Base-by-base conservation (phyloP, 768 basidiomycete species). In the Terana coerulea region DNA sequence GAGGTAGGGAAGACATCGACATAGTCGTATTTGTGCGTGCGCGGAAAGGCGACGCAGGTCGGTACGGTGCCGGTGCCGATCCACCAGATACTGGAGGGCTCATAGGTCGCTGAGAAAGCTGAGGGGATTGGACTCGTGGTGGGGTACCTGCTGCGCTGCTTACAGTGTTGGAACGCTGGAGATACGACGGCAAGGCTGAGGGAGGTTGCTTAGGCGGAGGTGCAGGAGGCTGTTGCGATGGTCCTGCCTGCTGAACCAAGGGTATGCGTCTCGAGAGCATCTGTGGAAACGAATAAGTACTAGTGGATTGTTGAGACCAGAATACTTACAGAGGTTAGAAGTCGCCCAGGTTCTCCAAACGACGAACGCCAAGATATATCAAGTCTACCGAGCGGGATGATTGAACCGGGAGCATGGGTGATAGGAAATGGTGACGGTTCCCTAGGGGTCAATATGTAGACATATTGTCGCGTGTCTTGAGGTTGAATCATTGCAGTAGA, bases 321-420 rank as follows among this genome's bases (percentile, higher is more conserved):
- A 43, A 17, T 5, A 61, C 77, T 54, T 60, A 80, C 80, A 8
- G 93, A 94, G 2, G 94, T 95, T 26, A 95, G 71, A 1, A 98
- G 73, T 25, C 91, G 78, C 0, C 94, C 95, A 24, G 86, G 86
- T 69, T 95, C 91, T 8, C 91, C 91, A 57, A 85, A 86, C 3
- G 81, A 79, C 6, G 92, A 91, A 39, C 83, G 72, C 95, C 95
- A 98, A 11, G 82, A 80, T 39, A 98, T 86, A 62, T 97, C 92
- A 21, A 95, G 74, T 52, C 88, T 75, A n/a, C 93, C 93, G 3
- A 97, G 78, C 14, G 91, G 80, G 15, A 95, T 77, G 35, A 86
- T 71, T 21, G 76, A 76, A 2, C 95, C 95, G 0, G 90, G 85
- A 1, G 76, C 63, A 59, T 80, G 77, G 4, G 67, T 61, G 1